phyloP scores from a whole-genome alignment of 169 alveolate species.

The Plasmodium inui region DNA sequence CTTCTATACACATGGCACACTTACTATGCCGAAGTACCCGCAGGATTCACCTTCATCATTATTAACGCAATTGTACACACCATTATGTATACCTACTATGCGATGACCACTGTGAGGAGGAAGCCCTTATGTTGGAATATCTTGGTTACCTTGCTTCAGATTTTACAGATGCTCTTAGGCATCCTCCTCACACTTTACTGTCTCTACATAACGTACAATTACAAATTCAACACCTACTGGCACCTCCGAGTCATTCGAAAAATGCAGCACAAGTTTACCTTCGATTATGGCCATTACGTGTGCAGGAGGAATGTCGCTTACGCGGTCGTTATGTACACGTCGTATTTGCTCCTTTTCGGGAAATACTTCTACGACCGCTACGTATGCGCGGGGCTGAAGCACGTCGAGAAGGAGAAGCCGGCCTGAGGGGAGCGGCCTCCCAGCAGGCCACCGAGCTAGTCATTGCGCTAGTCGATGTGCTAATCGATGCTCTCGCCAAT shows the following conservation, averaged over 20 bases:
- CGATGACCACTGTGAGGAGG: constrained; percentile 77
- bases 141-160: constrained; percentile 83
- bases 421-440: neutral
- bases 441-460: neutral
- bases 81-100: constrained; percentile 89
- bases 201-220: constrained; percentile 48
- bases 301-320: constrained; percentile 53
- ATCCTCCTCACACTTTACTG: constrained; percentile 57
- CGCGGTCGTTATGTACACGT: constrained; percentile 78
- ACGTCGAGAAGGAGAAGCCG: neutral
- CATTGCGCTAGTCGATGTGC: too few species aligned
- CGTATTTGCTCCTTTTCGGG: constrained; percentile 72
- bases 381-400: neutral
- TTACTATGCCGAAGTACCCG: constrained; percentile 83
- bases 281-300: constrained; percentile 76
- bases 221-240: constrained; percentile 50
- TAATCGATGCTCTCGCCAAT: neutral
- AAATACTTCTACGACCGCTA: constrained; percentile 76
- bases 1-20: constrained; percentile 91
- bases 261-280: constrained; percentile 34
- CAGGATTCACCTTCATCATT: constrained; percentile 86
- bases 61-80: constrained; percentile 88
- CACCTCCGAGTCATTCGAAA: neutral
- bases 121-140: constrained; percentile 86
- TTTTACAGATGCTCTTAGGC: constrained; percentile 87